Evolutionary conservation across 495 filamentous ascomycete species (phyloP).

Genomic region (Xylaria flabelliformis): DNA sequence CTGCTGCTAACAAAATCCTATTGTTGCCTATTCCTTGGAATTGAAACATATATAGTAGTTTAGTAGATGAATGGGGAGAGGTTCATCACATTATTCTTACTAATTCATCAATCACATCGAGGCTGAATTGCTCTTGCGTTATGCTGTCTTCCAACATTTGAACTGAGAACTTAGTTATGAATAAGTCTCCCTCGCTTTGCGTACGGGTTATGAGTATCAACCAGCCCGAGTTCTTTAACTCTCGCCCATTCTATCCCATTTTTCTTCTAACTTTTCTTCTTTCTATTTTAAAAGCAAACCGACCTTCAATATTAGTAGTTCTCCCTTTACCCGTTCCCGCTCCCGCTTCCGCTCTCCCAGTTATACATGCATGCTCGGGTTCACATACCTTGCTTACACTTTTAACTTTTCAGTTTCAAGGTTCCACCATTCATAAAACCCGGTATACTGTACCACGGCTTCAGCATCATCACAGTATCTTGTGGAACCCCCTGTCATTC

Average conservation of each 20-base stretch:
- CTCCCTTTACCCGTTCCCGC: background rate
- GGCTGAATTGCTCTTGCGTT: background rate
- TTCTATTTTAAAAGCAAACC: background rate
- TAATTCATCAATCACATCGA: background rate
- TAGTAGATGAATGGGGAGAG: background rate
- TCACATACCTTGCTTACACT: background rate
- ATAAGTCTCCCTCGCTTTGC: too few relatives aligned
- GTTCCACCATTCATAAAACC: background rate
- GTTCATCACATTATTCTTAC: background rate
- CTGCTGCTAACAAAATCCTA: background rate
- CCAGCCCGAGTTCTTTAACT: background rate
- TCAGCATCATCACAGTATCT: background rate
- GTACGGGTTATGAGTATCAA: too few relatives aligned
- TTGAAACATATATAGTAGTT: background rate
- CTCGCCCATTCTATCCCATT: background rate
- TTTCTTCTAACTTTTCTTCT: background rate
- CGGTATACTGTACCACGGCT: background rate
- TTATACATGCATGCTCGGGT: background rate
- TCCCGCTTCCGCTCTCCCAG: background rate
- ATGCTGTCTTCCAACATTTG: background rate
- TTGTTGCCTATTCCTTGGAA: background rate
- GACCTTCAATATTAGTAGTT: background rate
- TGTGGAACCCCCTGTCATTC: background rate
- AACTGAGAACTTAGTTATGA: too few relatives aligned
- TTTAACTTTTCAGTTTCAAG: background rate